phyloP scores from a whole-genome alignment of 1,139 yeast genomes.

The Kluyveromyces sp. region DNA sequence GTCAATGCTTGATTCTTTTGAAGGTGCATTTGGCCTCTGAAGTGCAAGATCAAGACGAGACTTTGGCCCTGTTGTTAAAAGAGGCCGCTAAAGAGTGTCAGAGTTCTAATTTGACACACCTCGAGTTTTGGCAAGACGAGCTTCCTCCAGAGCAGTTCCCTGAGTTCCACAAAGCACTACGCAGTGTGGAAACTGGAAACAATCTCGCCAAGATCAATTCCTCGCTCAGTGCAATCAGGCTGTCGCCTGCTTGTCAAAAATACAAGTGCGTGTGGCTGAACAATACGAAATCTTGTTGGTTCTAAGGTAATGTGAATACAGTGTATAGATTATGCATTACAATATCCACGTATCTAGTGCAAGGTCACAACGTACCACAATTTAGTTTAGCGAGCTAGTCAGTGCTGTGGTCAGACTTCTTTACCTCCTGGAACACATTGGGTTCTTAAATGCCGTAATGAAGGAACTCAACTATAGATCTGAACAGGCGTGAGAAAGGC shows the following conservation, averaged over 20 bases:
- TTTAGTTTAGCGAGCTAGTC: not conserved
- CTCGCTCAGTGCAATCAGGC: conserved; percentile 31
- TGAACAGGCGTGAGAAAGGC: no score
- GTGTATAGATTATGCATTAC: no score
- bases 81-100: conserved; percentile 24
- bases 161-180: conserved; percentile 15
- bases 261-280: conserved; percentile 27
- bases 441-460: not conserved
- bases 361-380: no score
- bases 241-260: conserved; percentile 19
- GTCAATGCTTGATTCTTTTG: conserved; percentile 32
- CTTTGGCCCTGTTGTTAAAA: conserved; percentile 17
- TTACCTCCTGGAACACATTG: not conserved
- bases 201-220: conserved; percentile 23
- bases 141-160: conserved; percentile 22
- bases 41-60: conserved; percentile 12
- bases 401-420: not conserved
- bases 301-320: conserved; percentile 16
- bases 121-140: conserved; percentile 32
- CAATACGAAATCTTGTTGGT: conserved; percentile 33
- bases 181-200: conserved; percentile 16
- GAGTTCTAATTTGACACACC: conserved; percentile 12
- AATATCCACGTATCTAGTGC: not conserved
- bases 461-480: no score
- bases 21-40: conserved; percentile 21